Conservation (phyloP, 164 flowering plant genomes). For the Dillenia turbinata region DNA sequence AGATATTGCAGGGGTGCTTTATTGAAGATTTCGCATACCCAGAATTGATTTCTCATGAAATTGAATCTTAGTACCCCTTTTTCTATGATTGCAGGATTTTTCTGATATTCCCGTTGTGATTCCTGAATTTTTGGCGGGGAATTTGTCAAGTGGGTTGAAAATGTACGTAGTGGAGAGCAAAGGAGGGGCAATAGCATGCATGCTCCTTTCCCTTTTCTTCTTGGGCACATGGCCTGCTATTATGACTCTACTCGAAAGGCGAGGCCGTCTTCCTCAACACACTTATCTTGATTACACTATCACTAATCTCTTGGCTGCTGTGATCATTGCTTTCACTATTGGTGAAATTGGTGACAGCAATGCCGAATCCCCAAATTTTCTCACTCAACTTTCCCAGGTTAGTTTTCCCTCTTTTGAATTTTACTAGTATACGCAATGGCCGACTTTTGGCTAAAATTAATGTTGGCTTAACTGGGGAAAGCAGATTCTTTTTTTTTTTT, state of each 20-base stretch:
- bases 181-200: conserved; percentile 75
- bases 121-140: neutral
- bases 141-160: conserved; percentile 22
- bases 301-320: conserved; percentile 79
- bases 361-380: conserved; percentile 54
- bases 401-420: conserved; percentile 3
- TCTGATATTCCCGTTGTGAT: conserved; percentile 6
- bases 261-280: conserved; percentile 91
- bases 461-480: too few species aligned
- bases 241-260: conserved; percentile 63
- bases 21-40: too few species aligned
- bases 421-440: too few species aligned
- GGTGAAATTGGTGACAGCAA: conserved; percentile 66
- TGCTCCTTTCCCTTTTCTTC: conserved; percentile 62
- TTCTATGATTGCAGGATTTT: conserved; percentile 24
- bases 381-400: conserved; percentile 69
- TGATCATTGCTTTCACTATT: conserved; percentile 71
- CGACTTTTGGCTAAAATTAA: too few species aligned
- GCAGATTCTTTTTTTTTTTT: too few species aligned
- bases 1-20: too few species aligned
- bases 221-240: conserved; percentile 94
- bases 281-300: conserved; percentile 83
- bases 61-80: too few species aligned
- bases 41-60: too few species aligned
- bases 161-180: conserved; percentile 82